phyloP scores from a whole-genome alignment of 176 grass and related monocot species.

The Melocanna baccifera region DNA sequence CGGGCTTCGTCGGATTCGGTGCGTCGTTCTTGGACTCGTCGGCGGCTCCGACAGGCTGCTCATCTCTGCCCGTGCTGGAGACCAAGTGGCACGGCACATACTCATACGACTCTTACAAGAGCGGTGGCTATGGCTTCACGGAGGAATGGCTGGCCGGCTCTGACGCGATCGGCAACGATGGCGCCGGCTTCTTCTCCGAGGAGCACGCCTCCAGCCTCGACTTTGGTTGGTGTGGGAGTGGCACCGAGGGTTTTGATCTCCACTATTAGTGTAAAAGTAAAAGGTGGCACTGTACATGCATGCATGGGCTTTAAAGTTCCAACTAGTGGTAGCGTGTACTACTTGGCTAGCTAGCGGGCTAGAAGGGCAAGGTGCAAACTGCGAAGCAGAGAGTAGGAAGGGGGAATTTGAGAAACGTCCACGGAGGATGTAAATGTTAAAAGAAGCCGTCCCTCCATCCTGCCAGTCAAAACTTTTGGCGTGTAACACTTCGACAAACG shows the following conservation, averaged over 20 bases:
- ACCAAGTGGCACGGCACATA: conserved; percentile 39
- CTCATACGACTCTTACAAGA: conserved; percentile 28
- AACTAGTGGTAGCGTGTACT: background rate
- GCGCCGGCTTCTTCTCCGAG: conserved; percentile 37
- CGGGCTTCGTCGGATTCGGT: conserved; percentile 22
- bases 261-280: conserved; percentile 32
- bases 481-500: background rate
- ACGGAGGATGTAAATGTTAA: conserved; percentile 13
- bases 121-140: conserved; percentile 26
- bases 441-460: background rate
- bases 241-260: conserved; percentile 25
- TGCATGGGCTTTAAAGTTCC: background rate
- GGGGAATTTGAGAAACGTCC: background rate
- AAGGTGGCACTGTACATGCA: conserved; percentile 17
- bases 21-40: conserved; percentile 30
- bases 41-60: conserved; percentile 10
- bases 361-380: background rate
- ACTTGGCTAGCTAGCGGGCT: background rate
- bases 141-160: conserved; percentile 42
- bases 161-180: conserved; percentile 22
- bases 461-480: background rate
- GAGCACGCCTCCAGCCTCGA: conserved; percentile 42
- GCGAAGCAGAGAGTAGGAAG: background rate
- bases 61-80: conserved; percentile 18
- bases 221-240: conserved; percentile 40